phyloP scores from a whole-genome alignment of 805 yeast genomes.

The Schizosaccharomyces japonicus region DNA sequence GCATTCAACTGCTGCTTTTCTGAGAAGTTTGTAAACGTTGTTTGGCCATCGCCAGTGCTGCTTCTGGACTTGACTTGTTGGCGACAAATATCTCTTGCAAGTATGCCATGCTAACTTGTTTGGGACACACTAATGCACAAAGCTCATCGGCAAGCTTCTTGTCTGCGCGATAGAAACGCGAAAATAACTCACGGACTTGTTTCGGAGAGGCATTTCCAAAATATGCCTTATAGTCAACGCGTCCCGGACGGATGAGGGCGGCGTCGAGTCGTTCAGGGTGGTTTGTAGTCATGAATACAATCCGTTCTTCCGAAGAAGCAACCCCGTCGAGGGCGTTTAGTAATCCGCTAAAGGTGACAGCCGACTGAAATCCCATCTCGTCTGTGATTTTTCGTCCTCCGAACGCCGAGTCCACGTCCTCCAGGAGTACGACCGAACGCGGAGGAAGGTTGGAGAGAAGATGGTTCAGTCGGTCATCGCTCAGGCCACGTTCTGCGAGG shows the following conservation, averaged over 20 bases:
- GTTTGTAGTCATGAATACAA: constrained; percentile 94
- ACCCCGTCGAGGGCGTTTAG: constrained; percentile 91
- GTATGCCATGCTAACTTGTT: constrained; percentile 69
- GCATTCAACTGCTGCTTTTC: too few relatives aligned
- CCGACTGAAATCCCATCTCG: constrained; percentile 52
- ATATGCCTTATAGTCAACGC: constrained; percentile 64
- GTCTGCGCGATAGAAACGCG: constrained; percentile 45
- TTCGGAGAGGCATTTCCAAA: constrained; percentile 68
- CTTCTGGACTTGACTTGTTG: constrained; percentile 59
- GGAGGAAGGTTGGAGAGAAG: constrained; percentile 90
- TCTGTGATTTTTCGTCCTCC: constrained; percentile 45
- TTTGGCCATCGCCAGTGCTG: constrained; percentile 42
- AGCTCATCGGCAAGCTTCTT: constrained; percentile 21
- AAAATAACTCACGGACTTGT: constrained; percentile 66
- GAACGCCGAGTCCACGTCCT: constrained; percentile 93
- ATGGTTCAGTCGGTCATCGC: constrained; percentile 85
- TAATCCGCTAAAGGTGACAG: constrained; percentile 86
- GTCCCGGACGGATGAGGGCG: constrained; percentile 81
- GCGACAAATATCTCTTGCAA: constrained; percentile 86
- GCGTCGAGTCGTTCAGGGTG: constrained; percentile 88
- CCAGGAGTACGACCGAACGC: constrained; percentile 59
- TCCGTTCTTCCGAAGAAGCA: constrained; percentile 86
- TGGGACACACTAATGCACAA: constrained; percentile 12
- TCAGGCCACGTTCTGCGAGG: constrained; percentile 67
- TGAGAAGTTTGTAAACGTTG: too few relatives aligned